phyloP scores from a whole-genome alignment of 805 yeast species.

The Lipomyces spencermartinsiae region DNA sequence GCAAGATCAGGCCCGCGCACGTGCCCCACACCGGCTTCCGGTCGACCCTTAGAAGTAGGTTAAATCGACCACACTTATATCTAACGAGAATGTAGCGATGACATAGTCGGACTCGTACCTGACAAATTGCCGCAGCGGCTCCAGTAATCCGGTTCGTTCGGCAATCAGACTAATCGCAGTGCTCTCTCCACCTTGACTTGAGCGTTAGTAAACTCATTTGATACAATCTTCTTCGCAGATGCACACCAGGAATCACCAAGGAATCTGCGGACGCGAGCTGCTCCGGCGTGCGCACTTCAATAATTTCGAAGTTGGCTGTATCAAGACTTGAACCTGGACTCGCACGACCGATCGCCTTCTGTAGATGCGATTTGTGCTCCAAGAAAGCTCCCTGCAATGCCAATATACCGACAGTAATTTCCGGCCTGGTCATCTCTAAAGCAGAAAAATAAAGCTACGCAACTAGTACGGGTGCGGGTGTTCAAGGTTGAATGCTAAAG shows the following conservation, averaged over 20 bases:
- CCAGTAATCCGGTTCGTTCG: conserved; percentile 63
- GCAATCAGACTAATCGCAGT: conserved; percentile 75
- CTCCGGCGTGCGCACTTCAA: conserved; percentile 59
- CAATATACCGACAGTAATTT: conserved; percentile 63
- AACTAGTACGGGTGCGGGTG: background rate
- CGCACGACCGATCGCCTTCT: conserved; percentile 44
- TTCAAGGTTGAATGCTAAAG: too few relatives aligned
- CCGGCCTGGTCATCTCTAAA: conserved; percentile 16
- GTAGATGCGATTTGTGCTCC: conserved; percentile 66
- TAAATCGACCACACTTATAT: background rate
- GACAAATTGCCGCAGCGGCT: conserved; percentile 60
- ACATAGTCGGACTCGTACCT: conserved; percentile 41
- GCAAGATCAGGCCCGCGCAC: conserved; percentile 79
- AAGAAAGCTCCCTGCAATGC: conserved; percentile 81
- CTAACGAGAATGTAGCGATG: background rate
- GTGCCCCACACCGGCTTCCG: conserved; percentile 80
- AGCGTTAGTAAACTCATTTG: background rate
- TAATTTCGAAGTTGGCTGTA: conserved; percentile 44
- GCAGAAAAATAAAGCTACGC: background rate
- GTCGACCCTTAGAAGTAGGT: conserved; percentile 21
- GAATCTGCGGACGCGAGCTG: conserved; percentile 62
- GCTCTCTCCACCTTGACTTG: conserved; percentile 60
- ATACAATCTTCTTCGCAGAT: background rate
- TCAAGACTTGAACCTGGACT: conserved; percentile 33
- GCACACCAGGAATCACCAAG: conserved; percentile 67